A percentile compares a stretch with the other conserved stretches of the same genome.
Evolutionary conservation across 345 rosid genomes (phyloP).

Genomic region (Conringia planisiliqua): DNA sequence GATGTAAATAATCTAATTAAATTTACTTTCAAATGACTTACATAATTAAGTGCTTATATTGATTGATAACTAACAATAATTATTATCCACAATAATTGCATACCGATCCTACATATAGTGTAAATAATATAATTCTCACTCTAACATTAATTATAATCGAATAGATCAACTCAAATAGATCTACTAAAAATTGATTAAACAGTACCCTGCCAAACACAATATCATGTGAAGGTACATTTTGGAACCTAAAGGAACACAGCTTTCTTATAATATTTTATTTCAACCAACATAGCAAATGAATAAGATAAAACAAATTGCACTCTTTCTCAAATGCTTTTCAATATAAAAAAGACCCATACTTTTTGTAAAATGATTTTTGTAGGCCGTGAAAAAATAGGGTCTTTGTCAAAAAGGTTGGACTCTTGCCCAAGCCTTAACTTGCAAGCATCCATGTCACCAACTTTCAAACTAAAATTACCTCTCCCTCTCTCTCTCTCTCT

Average conservation of each 20-base stretch:
- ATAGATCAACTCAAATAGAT: background rate
- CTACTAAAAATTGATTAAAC: background rate
- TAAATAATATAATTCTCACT: background rate
- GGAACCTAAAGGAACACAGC: constrained; percentile 21
- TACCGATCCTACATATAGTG: background rate
- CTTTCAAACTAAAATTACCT: background rate
- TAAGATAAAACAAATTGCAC: constrained; percentile 14
- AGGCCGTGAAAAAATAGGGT: constrained; percentile 4
- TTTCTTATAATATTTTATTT: constrained; percentile 14
- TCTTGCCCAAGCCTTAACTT: constrained; percentile 26
- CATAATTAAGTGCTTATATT: background rate
- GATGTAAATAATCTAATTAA: background rate
- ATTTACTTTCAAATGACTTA: background rate
- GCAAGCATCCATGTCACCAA: constrained; percentile 27
- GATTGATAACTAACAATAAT: background rate
- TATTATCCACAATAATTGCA: background rate
- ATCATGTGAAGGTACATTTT: constrained; percentile 19
- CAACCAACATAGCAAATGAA: constrained; percentile 2
- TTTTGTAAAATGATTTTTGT: background rate
- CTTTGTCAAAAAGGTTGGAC: constrained; percentile 27
- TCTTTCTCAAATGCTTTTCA: background rate
- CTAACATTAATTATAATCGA: background rate
- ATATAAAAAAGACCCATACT: background rate
- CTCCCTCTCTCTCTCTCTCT: too few relatives aligned
- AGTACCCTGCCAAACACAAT: constrained; percentile 5